Conservation (phyloP, 108 stramenopile species). For the Nitzschia inconspicua region DNA sequence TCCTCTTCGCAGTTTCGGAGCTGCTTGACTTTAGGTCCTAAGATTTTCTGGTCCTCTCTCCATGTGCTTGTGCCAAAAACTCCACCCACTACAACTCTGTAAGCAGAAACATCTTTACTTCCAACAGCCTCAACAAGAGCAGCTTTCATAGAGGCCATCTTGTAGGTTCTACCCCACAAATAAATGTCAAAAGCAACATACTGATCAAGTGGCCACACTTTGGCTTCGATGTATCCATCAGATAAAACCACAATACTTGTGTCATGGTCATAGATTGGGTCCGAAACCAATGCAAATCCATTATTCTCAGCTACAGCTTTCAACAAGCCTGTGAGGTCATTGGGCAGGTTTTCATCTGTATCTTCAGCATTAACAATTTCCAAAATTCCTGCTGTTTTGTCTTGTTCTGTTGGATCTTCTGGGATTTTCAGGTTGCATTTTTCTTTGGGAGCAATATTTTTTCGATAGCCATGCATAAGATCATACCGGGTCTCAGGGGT, state of each 20-base stretch:
- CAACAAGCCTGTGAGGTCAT: conserved; percentile 14
- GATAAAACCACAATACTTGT: conserved; percentile 20
- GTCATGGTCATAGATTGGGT: conserved; percentile 19
- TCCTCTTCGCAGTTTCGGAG: conserved; percentile 23
- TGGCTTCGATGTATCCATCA: conserved; percentile 36
- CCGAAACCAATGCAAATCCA: conserved; percentile 37
- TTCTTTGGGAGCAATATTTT: conserved; percentile 22
- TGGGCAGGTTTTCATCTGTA: conserved; percentile 18
- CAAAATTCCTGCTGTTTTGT: conserved; percentile 51
- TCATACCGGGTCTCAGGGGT: conserved; percentile 7
- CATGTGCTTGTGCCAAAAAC: conserved; percentile 72
- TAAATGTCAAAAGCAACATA: conserved; percentile 45
- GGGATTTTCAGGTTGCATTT: conserved; percentile 9
- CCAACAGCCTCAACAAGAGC: conserved; percentile 37
- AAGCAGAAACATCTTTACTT: conserved; percentile 35
- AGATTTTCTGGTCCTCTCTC: conserved; percentile 68
- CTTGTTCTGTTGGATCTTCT: conserved; percentile 32
- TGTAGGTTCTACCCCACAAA: conserved; percentile 49
- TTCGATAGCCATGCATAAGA: conserved; percentile 22
- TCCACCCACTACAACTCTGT: conserved; percentile 73
- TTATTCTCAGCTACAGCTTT: conserved; percentile 18
- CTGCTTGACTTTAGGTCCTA: conserved; percentile 56
- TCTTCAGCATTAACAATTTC: conserved; percentile 61
- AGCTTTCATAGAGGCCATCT: conserved; percentile 18
- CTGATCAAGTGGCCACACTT: conserved; percentile 11